Conservation (phyloP, 495 filamentous ascomycete genomes). For the Neurospora intermedia region DNA sequence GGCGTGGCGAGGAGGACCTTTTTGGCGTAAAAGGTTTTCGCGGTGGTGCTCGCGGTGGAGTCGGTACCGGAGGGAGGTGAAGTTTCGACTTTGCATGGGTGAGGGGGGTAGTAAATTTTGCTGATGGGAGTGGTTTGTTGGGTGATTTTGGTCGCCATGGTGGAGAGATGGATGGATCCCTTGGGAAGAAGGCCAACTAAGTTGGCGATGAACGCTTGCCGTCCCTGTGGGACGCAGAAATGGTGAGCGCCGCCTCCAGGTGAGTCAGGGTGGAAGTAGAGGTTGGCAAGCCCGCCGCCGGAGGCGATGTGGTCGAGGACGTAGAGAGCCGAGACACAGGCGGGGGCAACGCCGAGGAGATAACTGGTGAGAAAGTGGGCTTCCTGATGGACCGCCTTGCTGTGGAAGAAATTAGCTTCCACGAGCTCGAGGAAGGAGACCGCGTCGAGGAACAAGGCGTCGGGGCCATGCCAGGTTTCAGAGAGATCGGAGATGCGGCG, state of each 20-base stretch:
- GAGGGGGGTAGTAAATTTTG: not conserved
- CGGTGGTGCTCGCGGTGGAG: slow-evolving; percentile 1
- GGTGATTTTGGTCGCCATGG: not conserved
- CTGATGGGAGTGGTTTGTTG: not conserved
- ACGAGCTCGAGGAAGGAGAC: slow-evolving; percentile 21
- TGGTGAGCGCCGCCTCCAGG: slow-evolving; percentile 8
- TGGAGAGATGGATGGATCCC: not conserved
- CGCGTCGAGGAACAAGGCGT: slow-evolving; percentile 15
- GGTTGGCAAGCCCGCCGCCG: slow-evolving; percentile 30
- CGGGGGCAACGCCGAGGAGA: slow-evolving; percentile 34
- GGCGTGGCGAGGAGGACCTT: slow-evolving; percentile 31
- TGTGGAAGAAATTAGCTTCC: slow-evolving; percentile 10
- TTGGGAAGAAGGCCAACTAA: not conserved
- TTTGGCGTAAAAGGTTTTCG: slow-evolving; percentile 14
- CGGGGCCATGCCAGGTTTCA: slow-evolving; percentile 4
- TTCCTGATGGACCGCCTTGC: not conserved
- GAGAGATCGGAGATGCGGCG: not conserved
- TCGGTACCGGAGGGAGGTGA: not conserved
- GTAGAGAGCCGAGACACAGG: slow-evolving; percentile 34
- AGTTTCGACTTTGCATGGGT: not conserved
- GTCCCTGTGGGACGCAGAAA: slow-evolving; percentile 5
- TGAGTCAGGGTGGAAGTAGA: slow-evolving; percentile 25
- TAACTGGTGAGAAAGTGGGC: slow-evolving; percentile 27
- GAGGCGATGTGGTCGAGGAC: slow-evolving; percentile 41
- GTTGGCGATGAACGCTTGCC: not conserved